phyloP scores from a whole-genome alignment of 208 protist genomes.

The Acanthamoeba divionensis region DNA sequence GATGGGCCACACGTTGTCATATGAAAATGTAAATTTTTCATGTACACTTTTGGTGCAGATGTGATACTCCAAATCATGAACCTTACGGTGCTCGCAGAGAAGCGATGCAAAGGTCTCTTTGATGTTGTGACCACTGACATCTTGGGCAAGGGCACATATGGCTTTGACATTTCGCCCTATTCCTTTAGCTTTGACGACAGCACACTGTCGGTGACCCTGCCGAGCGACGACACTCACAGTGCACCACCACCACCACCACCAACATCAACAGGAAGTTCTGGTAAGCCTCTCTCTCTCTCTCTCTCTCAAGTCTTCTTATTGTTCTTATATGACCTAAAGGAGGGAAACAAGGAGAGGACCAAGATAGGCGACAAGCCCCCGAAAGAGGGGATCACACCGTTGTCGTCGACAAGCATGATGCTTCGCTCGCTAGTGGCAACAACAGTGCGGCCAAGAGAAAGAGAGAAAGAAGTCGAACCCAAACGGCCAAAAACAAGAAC shows the following conservation, averaged over 20 bases:
- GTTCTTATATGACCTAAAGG: not conserved
- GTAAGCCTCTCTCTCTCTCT: not conserved
- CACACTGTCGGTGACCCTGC: no score
- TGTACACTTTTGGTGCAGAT: not conserved
- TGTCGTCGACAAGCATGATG: no score
- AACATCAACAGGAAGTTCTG: not conserved
- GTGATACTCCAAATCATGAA: slow-evolving; percentile 14
- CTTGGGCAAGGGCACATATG: slow-evolving; percentile 3
- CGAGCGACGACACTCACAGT: no score
- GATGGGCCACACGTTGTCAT: no score
- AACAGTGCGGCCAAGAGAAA: no score
- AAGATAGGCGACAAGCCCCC: not conserved
- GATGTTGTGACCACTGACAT: not conserved
- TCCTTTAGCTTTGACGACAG: slow-evolving; percentile 15
- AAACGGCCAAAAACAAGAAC: no score
- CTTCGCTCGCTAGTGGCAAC: no score
- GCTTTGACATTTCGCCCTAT: not conserved
- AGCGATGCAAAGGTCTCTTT: slow-evolving; percentile 22
- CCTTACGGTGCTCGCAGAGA: slow-evolving; percentile 6
- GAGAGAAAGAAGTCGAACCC: no score
- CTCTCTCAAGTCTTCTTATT: not conserved
- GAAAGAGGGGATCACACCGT: no score
- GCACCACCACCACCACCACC: not conserved
- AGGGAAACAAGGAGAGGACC: not conserved
- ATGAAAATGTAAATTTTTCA: not conserved